phyloP scores from a whole-genome alignment of 345 rosid species.

The Ceriops zippeliana region DNA sequence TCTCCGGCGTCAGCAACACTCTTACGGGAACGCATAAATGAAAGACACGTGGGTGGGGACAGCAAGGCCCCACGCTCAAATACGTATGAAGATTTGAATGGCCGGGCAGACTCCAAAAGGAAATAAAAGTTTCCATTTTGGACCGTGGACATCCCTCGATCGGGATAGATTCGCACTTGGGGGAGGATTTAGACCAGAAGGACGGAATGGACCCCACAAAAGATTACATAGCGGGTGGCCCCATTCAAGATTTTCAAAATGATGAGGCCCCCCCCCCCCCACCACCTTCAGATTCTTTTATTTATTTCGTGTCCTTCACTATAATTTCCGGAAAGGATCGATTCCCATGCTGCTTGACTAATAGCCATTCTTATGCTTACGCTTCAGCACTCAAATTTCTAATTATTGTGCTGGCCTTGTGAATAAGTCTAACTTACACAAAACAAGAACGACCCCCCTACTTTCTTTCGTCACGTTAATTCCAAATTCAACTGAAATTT shows the following conservation, averaged over 20 bases:
- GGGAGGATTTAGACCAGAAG: conserved; percentile 20
- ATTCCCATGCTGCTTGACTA: not conserved
- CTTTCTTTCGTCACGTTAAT: too few species aligned
- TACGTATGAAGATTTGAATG: not conserved
- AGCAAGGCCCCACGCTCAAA: not conserved
- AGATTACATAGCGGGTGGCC: not conserved
- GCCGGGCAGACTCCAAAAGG: too few species aligned
- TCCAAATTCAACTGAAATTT: too few species aligned
- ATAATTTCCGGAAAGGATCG: not conserved
- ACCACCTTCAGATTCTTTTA: not conserved
- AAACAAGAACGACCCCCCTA: too few species aligned
- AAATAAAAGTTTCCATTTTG: not conserved
- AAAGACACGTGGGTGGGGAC: conserved; percentile 20
- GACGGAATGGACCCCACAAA: conserved; percentile 17
- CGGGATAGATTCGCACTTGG: conserved; percentile 27
- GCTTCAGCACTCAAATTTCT: conserved; percentile 15
- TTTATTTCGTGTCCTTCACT: conserved; percentile 23
- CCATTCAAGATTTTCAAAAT: not conserved
- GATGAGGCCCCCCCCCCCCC: not conserved
- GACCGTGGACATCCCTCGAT: not conserved
- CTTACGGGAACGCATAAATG: not conserved
- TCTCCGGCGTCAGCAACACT: conserved; percentile 5
- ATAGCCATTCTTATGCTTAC: not conserved
- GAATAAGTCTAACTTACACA: too few species aligned
- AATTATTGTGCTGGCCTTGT: conserved; percentile 20